These are phyloP conservation scores for Neopestalotiopsis rosae DNA, from an alignment of 2,329 filamentous ascomycete genomes.

Conservation along the genomic window DNA sequence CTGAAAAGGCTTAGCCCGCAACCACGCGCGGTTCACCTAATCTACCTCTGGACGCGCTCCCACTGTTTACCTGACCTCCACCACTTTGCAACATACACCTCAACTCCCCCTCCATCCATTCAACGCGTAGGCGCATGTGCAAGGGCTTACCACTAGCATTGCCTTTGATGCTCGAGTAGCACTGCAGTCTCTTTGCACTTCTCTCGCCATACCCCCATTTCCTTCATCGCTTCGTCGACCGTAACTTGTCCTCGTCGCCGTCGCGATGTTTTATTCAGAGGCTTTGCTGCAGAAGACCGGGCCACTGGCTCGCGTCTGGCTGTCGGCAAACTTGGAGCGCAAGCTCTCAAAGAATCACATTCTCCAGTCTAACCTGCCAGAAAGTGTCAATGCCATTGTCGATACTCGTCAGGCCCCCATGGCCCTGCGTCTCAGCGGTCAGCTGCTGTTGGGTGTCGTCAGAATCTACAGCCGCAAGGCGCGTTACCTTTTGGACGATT, in stretches of 20 bases:
- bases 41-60: conserved; percentile 13
- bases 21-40: conserved; percentile 16
- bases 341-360: conserved; percentile 98
- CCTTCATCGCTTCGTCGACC: conserved; percentile 21
- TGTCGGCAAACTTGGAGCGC: conserved; percentile 96
- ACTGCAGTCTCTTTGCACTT: conserved; percentile 7
- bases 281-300: conserved; percentile 95
- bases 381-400: conserved; percentile 94
- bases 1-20: conserved; percentile 1
- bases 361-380: conserved; percentile 90
- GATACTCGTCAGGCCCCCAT: conserved; percentile 92
- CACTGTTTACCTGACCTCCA: conserved; percentile 15
- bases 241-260: conserved; percentile 31
- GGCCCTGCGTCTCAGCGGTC: conserved; percentile 90
- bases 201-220: not conserved
- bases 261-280: conserved; percentile 95
- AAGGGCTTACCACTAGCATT: conserved; percentile 5
- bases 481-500: conserved; percentile 94
- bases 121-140: conserved; percentile 10
- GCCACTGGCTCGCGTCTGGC: conserved; percentile 95
- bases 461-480: conserved; percentile 98
- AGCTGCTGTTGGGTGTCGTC: conserved; percentile 92
- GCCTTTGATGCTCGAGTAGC: conserved; percentile 21
- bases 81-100: conserved; percentile 2
- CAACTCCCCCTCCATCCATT: conserved; percentile 8